These are phyloP conservation scores for Mucor ambiguus DNA, from an alignment of 371 early-diverging fungal species.

Conservation along the genomic window DNA sequence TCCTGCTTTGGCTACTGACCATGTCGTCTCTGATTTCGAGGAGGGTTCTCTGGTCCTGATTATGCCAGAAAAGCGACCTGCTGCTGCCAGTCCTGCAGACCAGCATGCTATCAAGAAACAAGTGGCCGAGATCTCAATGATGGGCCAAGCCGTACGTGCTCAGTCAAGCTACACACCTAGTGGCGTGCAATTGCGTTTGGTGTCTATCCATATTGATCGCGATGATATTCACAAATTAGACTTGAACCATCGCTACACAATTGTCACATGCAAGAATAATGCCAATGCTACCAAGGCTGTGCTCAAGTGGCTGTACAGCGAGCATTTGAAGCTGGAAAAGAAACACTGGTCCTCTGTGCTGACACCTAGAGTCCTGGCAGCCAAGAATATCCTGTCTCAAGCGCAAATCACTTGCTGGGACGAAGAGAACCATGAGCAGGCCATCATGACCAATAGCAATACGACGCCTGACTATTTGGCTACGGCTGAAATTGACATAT, in stretches of 20 bases:
- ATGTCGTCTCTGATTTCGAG: constrained; percentile 9
- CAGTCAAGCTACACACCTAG: neutral
- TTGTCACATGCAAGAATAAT: constrained; percentile 23
- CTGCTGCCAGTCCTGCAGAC: neutral
- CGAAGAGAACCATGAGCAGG: neutral
- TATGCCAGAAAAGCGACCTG: constrained; percentile 6
- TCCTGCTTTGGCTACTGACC: neutral
- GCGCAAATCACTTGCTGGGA: constrained; percentile 6
- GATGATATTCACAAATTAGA: constrained; percentile 11
- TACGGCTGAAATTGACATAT: constrained; percentile 30
- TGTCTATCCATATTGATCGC: constrained; percentile 24
- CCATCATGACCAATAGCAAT: constrained; percentile 4
- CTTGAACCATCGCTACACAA: constrained; percentile 25
- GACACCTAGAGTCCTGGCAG: constrained; percentile 19
- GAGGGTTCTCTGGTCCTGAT: constrained; percentile 17
- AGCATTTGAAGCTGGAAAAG: constrained; percentile 13
- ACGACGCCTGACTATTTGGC: constrained; percentile 33
- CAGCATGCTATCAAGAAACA: neutral
- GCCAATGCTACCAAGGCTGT: constrained; percentile 23
- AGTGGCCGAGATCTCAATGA: constrained; percentile 9
- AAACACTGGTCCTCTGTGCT: constrained; percentile 13
- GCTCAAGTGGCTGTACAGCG: constrained; percentile 28
- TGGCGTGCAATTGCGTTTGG: neutral
- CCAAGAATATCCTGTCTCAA: neutral
- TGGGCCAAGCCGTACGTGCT: constrained; percentile 18